phyloP scores from a whole-genome alignment of 768 basidiomycete genomes.

The Gymnopilus junonius region DNA sequence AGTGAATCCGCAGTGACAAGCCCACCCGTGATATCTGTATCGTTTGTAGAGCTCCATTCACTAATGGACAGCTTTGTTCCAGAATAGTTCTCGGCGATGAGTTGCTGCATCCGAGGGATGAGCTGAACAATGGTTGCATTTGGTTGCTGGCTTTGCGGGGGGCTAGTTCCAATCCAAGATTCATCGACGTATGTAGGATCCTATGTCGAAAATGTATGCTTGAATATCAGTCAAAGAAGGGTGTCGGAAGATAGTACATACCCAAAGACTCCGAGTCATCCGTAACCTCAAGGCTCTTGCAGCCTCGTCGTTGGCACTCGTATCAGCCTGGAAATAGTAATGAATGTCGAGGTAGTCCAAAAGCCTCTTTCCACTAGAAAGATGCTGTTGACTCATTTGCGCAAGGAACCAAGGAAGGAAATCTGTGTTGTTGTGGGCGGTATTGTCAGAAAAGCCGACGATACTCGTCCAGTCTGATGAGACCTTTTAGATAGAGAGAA shows the following conservation, averaged over 20 bases:
- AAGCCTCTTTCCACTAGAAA: slow-evolving; percentile 41
- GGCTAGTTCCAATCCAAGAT: slow-evolving; percentile 48
- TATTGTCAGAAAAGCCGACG: slow-evolving; percentile 50
- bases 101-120: slow-evolving; percentile 53
- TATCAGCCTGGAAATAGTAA: slow-evolving; percentile 57
- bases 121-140: slow-evolving; percentile 47
- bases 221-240: background rate
- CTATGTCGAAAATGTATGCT: slow-evolving; percentile 20
- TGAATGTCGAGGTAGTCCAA: slow-evolving; percentile 61
- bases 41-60: slow-evolving; percentile 53
- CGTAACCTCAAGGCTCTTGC: slow-evolving; percentile 55
- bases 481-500: background rate
- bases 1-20: slow-evolving; percentile 53
- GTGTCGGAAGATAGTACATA: slow-evolving; percentile 16
- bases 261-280: slow-evolving; percentile 55
- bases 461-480: slow-evolving; percentile 55
- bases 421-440: slow-evolving; percentile 55
- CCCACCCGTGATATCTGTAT: slow-evolving; percentile 59
- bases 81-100: slow-evolving; percentile 54
- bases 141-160: slow-evolving; percentile 50
- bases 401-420: slow-evolving; percentile 61
- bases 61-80: slow-evolving; percentile 59
- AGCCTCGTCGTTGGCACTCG: slow-evolving; percentile 55
- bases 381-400: slow-evolving; percentile 47
- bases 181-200: slow-evolving; percentile 57